Evolutionary conservation across 345 rosid genomes (phyloP), one percentile per base, ranked within the genome.

Genomic region (Euphorbia pulcherrima): DNA sequence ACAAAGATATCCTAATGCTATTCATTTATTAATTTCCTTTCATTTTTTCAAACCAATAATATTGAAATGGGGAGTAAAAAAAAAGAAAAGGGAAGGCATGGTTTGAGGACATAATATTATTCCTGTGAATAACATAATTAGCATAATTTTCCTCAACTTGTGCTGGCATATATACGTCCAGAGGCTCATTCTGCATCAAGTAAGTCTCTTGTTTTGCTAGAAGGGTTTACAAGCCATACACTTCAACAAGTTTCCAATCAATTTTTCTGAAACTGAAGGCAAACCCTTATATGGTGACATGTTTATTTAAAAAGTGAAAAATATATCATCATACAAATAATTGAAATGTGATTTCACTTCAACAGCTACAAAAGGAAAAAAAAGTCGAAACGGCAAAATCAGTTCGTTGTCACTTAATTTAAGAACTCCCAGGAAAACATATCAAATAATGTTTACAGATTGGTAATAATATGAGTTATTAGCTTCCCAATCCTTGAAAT

Each of bases 181-280:
- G 27, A 12, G 55, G 48, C 20, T 60, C 28, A 60, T 37, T 12
- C 27, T 20, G 27, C 64, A 60, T 40, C 18, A 62, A 13, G 52
- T 6, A 57, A 57, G 37, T 57, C 39, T 30, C 20, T 28, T 58
- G 18, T 58, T 41, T 44, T 41, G 33, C 4, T 29, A 50, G 44
- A 20, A 65, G 46, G 47, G 11, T 48, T 65, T 18, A 50, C 18
- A 51, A 52, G 46, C 57, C 44, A 35, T 58, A 37, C 46, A 13
- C 47, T 37, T 66, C 26, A 47, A 24, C 6, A 10, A n/a, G 13
- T 20, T 48, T 35, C 21, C 20, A 53, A 37, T 52, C 39, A 33
- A 29, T 28, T 24, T 51, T 67, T 28, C 28, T n/a, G 46, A 59
- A 59, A 65, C 29, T 50, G 17, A 67, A 8, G 35, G 48, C n/a